Evolutionary conservation across 257 asterid genomes (phyloP), one percentile per base, ranked within the genome.

Genomic region (Nicotiana knightiana): DNA sequence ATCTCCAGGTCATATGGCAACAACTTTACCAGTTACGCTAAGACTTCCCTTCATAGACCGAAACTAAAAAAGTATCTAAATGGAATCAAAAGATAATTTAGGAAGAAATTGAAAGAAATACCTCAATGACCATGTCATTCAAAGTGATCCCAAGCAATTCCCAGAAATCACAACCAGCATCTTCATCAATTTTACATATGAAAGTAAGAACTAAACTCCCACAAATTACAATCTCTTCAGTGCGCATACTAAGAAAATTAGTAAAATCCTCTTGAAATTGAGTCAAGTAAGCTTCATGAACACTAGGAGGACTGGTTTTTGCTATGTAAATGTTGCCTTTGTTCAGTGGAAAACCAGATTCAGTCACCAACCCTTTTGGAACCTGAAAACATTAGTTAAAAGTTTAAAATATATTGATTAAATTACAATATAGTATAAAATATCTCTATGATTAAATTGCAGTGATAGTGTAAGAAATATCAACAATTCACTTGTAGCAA

Each of bases 261-360:
- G 70, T 51, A 30, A 76, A 66, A 77, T 83, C 85, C 16, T 57
- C 55, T 7, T 26, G 28, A 30, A 83, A 83, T 66, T 83, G 85
- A 24, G 30, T 11, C 43, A 77, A 13, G n/a, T 77, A 83, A 26
- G 83, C 82, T 7, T 39, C 43, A 26, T 39, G 64, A 26, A 83
- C 82, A 67, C 64, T 43, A 0, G 71, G 24, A 21, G 24, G 82
- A 43, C 85, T 83, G 2, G 65, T 66, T 21, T 53, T 37, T 4
- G 82, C 18, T 5, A 54, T 15, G 79, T 64, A 83, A 54, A 83
- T 67, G 59, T 78, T 83, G 43, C 63, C 35, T 55, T 65, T 83
- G 78, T 83, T 83, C 55, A 75, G 32, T 11, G 67, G 39, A 43
- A 18, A 11, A 6, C 79, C 84, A 33, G 48, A 67, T 48, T 82